Evolutionary conservation across 2,329 filamentous ascomycete species (phyloP), one percentile per base, ranked within the genome.

Genomic region (Septoria linicola): DNA sequence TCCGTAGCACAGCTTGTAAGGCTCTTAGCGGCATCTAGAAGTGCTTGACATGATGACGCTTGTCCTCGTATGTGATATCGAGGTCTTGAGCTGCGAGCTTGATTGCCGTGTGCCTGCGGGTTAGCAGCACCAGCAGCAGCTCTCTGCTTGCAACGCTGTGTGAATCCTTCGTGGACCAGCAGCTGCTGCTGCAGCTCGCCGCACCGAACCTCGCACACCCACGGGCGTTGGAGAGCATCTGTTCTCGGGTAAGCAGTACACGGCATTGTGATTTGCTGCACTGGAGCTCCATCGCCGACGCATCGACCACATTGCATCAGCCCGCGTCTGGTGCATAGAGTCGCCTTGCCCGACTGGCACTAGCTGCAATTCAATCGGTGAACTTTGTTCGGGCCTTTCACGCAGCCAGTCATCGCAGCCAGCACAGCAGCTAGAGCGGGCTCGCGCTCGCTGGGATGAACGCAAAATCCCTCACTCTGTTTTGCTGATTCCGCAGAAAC

Each of bases 401-500:
- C 8, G 37, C 42, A 39, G 49, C 49, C 49, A 51, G 50, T 47
- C 25, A 34, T 19, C 13, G 32, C 21, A n/a, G 21, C 13, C 23
- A 11, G 16, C 21, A 8, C 14, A 23, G 44, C 41, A 36, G 47
- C 31, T 48, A 41, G 42, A 23, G 36, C 25, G 37, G 47, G 41
- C 36, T 41, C 41, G 48, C 48, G 31, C 31, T 14, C 5, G 17
- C 49, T 48, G 32, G 50, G 43, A 37, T 48, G 50, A 45, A 47
- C 36, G 48, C 49, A 49, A 55, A 55, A 49, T 52, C 17, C 48
- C 53, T 48, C 48, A 52, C 47, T n/a, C 13, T 20, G 16, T 31
- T 16, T 17, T 14, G 43, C 47, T 14, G 16, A 32, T 14, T 21
- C 36, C 35, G 37, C 30, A 40, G 42, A 39, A 40, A 41, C 31